phyloP scores from a whole-genome alignment of 139 green algal genomes.

The Chlamydomonas sp. region DNA sequence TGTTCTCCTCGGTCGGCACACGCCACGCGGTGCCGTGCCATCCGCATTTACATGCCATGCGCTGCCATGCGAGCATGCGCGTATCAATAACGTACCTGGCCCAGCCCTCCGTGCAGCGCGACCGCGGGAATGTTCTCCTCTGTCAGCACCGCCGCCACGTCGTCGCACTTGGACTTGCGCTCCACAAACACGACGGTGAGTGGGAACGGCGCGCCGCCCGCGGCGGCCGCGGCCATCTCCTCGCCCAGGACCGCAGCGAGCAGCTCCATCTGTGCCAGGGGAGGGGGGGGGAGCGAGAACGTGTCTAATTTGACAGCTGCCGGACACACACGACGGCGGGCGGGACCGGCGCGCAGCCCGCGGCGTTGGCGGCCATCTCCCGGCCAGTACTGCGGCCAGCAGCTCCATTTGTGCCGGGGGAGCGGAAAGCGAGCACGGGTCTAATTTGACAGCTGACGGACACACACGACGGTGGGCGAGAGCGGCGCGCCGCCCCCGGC shows the following conservation, averaged over 20 bases:
- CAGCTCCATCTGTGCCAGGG: conserved; percentile 6
- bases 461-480: too few relatives aligned
- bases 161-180: conserved; percentile 68
- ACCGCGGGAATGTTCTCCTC: conserved; percentile 53
- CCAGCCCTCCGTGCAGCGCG: conserved; percentile 70
- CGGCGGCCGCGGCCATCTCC: conserved; percentile 1
- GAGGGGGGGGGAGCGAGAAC: background rate
- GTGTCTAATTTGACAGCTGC: conserved; percentile 52
- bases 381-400: conserved; percentile 47
- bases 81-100: too few relatives aligned
- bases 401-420: too few relatives aligned
- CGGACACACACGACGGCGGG: conserved; percentile 86
- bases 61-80: too few relatives aligned
- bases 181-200: conserved; percentile 87
- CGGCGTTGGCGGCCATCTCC: background rate
- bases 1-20: too few relatives aligned
- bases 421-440: too few relatives aligned
- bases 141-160: conserved; percentile 51
- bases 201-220: conserved; percentile 47
- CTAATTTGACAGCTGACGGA: too few relatives aligned
- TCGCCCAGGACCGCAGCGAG: conserved; percentile 17
- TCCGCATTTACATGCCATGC: too few relatives aligned
- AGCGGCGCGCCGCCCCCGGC: too few relatives aligned
- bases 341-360: conserved; percentile 47
- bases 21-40: too few relatives aligned